Percentiles rank a stretch among this genome's conserved stretches.
Conservation (phyloP, 176 grass and related monocot species). For the Eleusine coracana region DNA sequence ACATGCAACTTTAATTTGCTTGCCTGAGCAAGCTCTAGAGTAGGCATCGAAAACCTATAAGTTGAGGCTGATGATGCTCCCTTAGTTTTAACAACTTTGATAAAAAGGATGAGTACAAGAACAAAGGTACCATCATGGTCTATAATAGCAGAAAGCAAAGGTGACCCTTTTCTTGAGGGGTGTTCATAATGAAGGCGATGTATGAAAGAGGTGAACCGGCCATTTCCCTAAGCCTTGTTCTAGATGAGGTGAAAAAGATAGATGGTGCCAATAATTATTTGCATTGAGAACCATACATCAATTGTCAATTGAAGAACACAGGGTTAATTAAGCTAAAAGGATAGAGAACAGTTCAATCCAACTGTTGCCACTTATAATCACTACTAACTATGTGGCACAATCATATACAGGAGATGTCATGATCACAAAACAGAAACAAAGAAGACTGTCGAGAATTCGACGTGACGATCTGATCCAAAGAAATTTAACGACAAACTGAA, state of each 20-base stretch:
- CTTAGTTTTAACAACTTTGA: slow-evolving; percentile 34
- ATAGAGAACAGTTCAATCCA: slow-evolving; percentile 35
- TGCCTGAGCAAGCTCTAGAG: slow-evolving; percentile 25
- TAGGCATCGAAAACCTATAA: slow-evolving; percentile 42
- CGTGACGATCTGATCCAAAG: neutral
- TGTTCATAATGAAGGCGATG: slow-evolving; percentile 23
- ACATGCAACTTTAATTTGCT: slow-evolving; percentile 33
- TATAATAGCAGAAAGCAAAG: slow-evolving; percentile 38
- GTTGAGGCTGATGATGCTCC: slow-evolving; percentile 45
- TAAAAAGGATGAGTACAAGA: slow-evolving; percentile 48
- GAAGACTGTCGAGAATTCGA: neutral
- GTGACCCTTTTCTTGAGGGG: neutral
- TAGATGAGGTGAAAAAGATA: slow-evolving; percentile 28
- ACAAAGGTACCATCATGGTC: slow-evolving; percentile 49
- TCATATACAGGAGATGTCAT: slow-evolving; percentile 34
- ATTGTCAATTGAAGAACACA: slow-evolving; percentile 40
- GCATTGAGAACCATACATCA: slow-evolving; percentile 38
- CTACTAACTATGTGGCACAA: slow-evolving; percentile 25
- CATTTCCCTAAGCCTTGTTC: slow-evolving; percentile 32
- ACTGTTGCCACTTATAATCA: slow-evolving; percentile 21
- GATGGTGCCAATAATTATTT: slow-evolving; percentile 28
- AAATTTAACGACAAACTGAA: slow-evolving; percentile 25
- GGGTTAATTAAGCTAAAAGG: slow-evolving; percentile 24
- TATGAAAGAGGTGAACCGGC: slow-evolving; percentile 16
- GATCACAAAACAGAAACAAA: slow-evolving; percentile 25